phyloP scores from a whole-genome alignment of 495 filamentous ascomycete species.

The Tuber melanosporum region DNA sequence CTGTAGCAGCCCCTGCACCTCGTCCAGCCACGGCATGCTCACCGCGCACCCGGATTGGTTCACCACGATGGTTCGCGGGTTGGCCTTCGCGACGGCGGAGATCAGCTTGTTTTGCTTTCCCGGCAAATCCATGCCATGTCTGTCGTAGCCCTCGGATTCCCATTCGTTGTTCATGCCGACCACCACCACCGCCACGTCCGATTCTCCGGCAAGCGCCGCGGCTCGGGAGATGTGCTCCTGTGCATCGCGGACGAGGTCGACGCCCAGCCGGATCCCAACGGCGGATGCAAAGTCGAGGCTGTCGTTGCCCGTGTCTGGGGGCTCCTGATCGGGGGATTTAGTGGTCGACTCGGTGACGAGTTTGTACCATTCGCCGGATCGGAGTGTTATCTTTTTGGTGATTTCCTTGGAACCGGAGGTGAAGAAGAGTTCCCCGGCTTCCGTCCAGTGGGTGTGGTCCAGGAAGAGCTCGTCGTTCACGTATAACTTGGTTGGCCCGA shows the following conservation, averaged over 20 bases:
- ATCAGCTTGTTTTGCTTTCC: constrained; percentile 68
- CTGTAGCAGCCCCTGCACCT: constrained; percentile 60
- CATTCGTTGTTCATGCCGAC: constrained; percentile 78
- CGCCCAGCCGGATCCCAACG: constrained; percentile 14
- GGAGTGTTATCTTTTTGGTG: constrained; percentile 49
- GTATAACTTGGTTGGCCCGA: constrained; percentile 63
- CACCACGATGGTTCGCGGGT: constrained; percentile 67
- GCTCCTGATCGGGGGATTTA: constrained; percentile 49
- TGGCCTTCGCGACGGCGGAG: constrained; percentile 58
- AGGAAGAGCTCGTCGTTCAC: constrained; percentile 63
- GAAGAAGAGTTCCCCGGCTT: constrained; percentile 57
- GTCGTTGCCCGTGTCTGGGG: constrained; percentile 49
- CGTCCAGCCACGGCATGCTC: constrained; percentile 69
- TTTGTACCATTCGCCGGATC: constrained; percentile 48
- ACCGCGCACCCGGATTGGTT: constrained; percentile 78
- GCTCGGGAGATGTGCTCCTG: constrained; percentile 15
- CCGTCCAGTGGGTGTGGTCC: constrained; percentile 62
- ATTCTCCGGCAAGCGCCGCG: constrained; percentile 5
- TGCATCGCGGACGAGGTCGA: constrained; percentile 1
- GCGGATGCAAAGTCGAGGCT: constrained; percentile 19
- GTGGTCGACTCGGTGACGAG: constrained; percentile 54
- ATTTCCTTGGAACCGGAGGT: constrained; percentile 50
- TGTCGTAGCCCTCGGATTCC: constrained; percentile 80
- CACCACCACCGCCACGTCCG: constrained; percentile 69
- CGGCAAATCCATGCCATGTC: constrained; percentile 70